Base-by-base conservation (phyloP, 2,329 filamentous ascomycete genomes). In the Aspergillus sp. region DNA sequence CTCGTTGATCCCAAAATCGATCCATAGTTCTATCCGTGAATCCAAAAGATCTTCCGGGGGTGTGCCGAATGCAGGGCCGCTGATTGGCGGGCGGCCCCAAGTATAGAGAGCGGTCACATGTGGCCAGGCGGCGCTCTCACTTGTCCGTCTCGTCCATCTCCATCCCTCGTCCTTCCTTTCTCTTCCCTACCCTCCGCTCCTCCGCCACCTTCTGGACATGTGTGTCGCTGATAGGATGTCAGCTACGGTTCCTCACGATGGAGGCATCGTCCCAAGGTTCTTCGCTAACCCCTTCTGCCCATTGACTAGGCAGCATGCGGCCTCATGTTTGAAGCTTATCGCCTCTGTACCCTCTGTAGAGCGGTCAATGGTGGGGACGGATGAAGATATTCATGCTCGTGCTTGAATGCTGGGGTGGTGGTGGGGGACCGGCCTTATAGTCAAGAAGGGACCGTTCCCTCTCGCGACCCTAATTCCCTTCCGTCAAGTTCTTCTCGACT, bases 211-310 rank as follows among this genome's bases (percentile, higher is more conserved):
- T 52, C 12, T 11, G 50, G 50, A 52, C 73, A 74, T 74, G 73
- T 75, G 73, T 73, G 29, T 47, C 53, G 55, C 56, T 74, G 73
- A 74, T 74, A 74, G 72, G 72, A 64, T 60, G 55, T 62, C 56
- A 56, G 47, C 47, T 56, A 57, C 49, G 52, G 52, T 53, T 58
- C 57, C 58, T 50, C 32, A 46, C 57, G 16, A 47, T 16, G 22
- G 24, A 47, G 42, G 53, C 22, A 26, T 16, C 16, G 12, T 14
- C 24, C 20, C 11, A 49, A 22, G 36, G 24, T 54, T 55, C 58
- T 47, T 49, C 32, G 54, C 57, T 46, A 59, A 55, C 46, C 26
- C 29, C 29, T 42, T 53, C 51, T 50, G 29, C 18, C 18, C 49
- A 29, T 26, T 47, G 18, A 16, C 45, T 47, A 20, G 45, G 45